These are phyloP conservation scores for Mycena kentingensis DNA, from an alignment of 768 basidiomycete genomes.

Conservation along the genomic window DNA sequence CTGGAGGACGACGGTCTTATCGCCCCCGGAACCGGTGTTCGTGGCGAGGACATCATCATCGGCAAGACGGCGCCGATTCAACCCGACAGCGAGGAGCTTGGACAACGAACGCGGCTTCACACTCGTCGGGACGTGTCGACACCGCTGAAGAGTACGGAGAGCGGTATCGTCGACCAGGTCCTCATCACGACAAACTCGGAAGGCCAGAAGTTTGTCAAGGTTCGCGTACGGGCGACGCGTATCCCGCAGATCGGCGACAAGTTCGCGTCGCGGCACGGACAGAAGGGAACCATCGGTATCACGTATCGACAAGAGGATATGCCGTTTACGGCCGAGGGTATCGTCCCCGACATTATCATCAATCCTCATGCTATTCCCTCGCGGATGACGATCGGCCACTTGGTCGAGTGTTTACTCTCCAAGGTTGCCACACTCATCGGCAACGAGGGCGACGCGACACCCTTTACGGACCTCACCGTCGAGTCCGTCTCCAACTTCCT, in stretches of 20 bases:
- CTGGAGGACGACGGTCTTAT: conserved; percentile 95
- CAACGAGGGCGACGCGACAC: conserved; percentile 97
- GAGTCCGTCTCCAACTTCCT: conserved; percentile 95
- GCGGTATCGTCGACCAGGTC: conserved; percentile 96
- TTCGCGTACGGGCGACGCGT: conserved; percentile 93
- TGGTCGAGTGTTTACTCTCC: conserved; percentile 96
- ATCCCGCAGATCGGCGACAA: conserved; percentile 99
- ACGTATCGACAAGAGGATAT: conserved; percentile 99
- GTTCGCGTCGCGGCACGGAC: conserved; percentile 98
- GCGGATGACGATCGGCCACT: conserved; percentile 99
- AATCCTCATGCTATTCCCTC: conserved; percentile 99
- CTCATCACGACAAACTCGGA: conserved; percentile 95
- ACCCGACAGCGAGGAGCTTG: conserved; percentile 95
- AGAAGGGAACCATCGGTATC: conserved; percentile 99
- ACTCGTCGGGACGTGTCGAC: conserved; percentile 96
- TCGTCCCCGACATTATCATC: conserved; percentile 96
- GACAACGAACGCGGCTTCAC: conserved; percentile 91
- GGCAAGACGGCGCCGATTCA: conserved; percentile 98
- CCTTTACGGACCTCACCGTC: conserved; percentile 97
- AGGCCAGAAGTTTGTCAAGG: conserved; percentile 97
- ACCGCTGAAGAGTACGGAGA: conserved; percentile 96
- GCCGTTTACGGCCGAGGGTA: conserved; percentile 97
- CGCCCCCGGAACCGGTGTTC: conserved; percentile 91
- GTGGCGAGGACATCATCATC: conserved; percentile 98
- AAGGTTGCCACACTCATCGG: conserved; percentile 97